phyloP scores from a whole-genome alignment of 2,329 filamentous ascomycete species.

The Aureobasidium sp. region DNA sequence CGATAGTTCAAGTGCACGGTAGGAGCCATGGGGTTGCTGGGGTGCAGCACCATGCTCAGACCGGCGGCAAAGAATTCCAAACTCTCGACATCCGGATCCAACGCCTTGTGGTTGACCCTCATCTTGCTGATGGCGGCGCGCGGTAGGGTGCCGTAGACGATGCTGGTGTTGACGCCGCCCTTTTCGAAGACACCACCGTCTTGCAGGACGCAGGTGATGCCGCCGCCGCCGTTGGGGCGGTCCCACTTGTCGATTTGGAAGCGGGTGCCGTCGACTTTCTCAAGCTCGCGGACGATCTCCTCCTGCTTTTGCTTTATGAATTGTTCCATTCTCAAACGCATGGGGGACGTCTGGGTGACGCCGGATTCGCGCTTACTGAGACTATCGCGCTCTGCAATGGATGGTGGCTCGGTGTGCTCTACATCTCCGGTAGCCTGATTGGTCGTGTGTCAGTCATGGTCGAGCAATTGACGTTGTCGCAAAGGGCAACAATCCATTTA shows the following conservation, averaged over 20 bases:
- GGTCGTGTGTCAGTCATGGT: conserved; percentile 1
- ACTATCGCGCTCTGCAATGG: conserved; percentile 87
- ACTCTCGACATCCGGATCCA: conserved; percentile 80
- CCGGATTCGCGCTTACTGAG: conserved; percentile 81
- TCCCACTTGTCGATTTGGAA: conserved; percentile 92
- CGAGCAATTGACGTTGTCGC: background rate
- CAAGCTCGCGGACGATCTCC: conserved; percentile 84
- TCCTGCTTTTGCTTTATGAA: conserved; percentile 95
- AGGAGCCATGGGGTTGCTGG: conserved; percentile 95
- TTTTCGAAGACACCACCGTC: conserved; percentile 99
- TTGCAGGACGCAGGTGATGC: conserved; percentile 94
- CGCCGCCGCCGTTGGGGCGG: conserved; percentile 89
- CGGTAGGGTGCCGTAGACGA: conserved; percentile 93
- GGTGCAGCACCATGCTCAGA: conserved; percentile 92
- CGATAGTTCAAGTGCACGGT: conserved; percentile 99
- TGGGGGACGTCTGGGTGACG: conserved; percentile 82
- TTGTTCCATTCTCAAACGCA: conserved; percentile 98
- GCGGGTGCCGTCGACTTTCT: conserved; percentile 82
- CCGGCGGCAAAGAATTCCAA: conserved; percentile 97
- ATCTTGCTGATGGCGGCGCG: conserved; percentile 91
- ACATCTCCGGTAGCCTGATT: conserved; percentile 42
- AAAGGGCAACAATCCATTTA: background rate
- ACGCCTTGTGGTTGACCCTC: conserved; percentile 93
- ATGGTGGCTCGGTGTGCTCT: conserved; percentile 62
- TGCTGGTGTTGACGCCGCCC: conserved; percentile 93